Evolutionary conservation across 805 yeast genomes (phyloP).

Genomic region (Saccharomycopsis olivae): DNA sequence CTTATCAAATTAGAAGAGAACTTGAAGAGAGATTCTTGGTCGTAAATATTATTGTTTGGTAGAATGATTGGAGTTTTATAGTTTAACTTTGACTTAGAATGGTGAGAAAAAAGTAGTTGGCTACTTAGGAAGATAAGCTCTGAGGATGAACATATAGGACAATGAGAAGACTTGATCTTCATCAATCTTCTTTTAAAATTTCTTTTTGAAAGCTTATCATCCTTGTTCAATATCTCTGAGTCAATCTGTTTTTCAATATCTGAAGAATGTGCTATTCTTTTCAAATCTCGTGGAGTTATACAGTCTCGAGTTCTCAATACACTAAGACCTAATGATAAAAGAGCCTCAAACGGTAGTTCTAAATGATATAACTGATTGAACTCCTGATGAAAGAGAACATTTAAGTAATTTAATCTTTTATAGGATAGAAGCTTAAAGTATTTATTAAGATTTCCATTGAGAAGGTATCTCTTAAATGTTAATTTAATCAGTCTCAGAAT

Average conservation of each 20-base stretch:
- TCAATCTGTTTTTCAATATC: constrained; percentile 1
- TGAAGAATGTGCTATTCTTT: constrained; percentile 1
- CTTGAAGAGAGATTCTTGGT: constrained; percentile 8
- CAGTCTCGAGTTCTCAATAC: constrained; percentile 16
- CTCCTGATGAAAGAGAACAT: constrained; percentile 6
- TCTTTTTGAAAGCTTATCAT: not conserved
- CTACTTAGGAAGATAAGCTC: constrained; percentile 13
- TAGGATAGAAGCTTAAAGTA: constrained; percentile 13
- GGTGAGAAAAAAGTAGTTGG: constrained; percentile 13
- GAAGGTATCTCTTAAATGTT: constrained; percentile 7
- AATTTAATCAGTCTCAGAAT: constrained; percentile 5
- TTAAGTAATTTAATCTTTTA: constrained; percentile 16
- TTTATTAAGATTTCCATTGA: constrained; percentile 7
- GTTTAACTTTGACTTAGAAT: constrained; percentile 13
- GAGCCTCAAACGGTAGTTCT: constrained; percentile 7
- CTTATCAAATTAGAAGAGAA: too few relatives aligned
- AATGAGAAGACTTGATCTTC: constrained; percentile 10
- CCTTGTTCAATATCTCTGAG: not conserved
- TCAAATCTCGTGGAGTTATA: constrained; percentile 9
- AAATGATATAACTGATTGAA: constrained; percentile 11
- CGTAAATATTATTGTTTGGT: constrained; percentile 17
- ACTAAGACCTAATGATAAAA: constrained; percentile 16
- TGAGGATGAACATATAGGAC: constrained; percentile 17
- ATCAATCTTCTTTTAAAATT: constrained; percentile 4
- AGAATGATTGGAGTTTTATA: constrained; percentile 16